Evolutionary conservation across 2,329 filamentous ascomycete genomes (phyloP), one percentile per base, ranked within the genome.

Genomic region (Diaporthe ilicicola): DNA sequence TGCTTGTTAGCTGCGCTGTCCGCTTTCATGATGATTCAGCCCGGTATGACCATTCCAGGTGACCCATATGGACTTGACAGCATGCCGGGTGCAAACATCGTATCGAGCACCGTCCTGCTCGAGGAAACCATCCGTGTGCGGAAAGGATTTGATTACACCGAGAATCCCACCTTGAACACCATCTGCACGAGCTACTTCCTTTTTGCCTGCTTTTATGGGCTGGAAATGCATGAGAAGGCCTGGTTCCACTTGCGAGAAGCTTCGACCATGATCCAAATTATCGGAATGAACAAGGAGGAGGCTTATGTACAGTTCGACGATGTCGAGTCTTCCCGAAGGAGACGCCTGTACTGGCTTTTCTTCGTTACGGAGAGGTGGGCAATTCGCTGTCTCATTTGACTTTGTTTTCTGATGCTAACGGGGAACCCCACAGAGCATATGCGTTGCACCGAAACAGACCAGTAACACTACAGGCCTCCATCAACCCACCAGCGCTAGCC

Each of bases 231-330:
- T 78, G 90, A 92, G 73, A 90, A 91, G 79, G 93, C 92, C 1
- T 95, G 93, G 93, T 94, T 91, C 77, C 90, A 94, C 78, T 83
- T 95, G 12, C 90, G 93, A 32, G 93, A 96, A 80, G 92, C 92
- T 7, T 91, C 90, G 1, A 94, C 93, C 7, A 84, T 95, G 79
- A 85, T 88, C 34, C 86, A 90, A 75, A 87, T 91, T 75, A 80
- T 84, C 34, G 85, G 85, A 67, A 88, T 92, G 87, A 84, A 87
- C 76, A 89, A 89, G 78, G 90, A 92, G 76, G 87, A 89, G 27
- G 83, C 86, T 10, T 94, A 93, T 77, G 75, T 85, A 53, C 85
- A 88, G 67, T 87, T 88, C 74, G 88, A 89, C 73, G 81, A 82
- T 5, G 80, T 88, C 22, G 92, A 94, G 70, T 86, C 88, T 1